A percentile compares a stretch with the other conserved stretches of the same genome.
Evolutionary conservation across 768 basidiomycete genomes (phyloP).

Genomic region (Cubamyces sp.): DNA sequence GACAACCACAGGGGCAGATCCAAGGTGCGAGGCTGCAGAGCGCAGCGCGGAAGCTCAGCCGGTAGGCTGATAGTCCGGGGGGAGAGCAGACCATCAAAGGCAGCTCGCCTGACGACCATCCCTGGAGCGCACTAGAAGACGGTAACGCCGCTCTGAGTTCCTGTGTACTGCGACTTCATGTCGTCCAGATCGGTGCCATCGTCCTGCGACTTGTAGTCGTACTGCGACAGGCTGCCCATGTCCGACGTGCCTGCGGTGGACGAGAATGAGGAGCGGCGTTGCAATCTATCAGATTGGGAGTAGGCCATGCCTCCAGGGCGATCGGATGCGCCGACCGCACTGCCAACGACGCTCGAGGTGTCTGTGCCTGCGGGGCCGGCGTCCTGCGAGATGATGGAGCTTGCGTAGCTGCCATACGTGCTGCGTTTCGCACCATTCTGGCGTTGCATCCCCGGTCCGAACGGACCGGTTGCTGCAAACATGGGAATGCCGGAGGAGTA

Average conservation of each 20-base stretch:
- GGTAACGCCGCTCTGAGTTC: constrained; percentile 84
- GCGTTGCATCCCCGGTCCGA: constrained; percentile 68
- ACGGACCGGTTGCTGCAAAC: constrained; percentile 72
- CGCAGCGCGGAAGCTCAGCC: constrained; percentile 3
- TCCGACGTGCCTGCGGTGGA: constrained; percentile 78
- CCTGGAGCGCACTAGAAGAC: constrained; percentile 60
- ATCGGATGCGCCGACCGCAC: constrained; percentile 50
- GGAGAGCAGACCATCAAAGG: constrained; percentile 20
- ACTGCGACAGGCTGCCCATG: constrained; percentile 75
- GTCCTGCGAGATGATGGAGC: constrained; percentile 93
- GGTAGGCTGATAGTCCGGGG: constrained; percentile 14
- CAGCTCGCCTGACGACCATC: constrained; percentile 22
- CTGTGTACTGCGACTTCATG: constrained; percentile 87
- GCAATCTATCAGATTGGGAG: constrained; percentile 89
- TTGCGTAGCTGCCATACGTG: constrained; percentile 80
- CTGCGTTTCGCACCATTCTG: constrained; percentile 73
- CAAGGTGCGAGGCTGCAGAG: constrained; percentile 21
- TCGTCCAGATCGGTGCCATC: constrained; percentile 80
- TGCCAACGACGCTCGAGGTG: constrained; percentile 62
- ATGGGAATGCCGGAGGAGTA: constrained; percentile 91
- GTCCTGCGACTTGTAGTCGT: constrained; percentile 90
- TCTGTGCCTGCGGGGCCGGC: constrained; percentile 66
- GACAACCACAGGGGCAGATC: constrained; percentile 24
- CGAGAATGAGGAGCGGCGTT: constrained; percentile 76
- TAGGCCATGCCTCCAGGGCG: constrained; percentile 65